phyloP scores from a whole-genome alignment of 2,329 filamentous ascomycete genomes.

The Penicillium psychrosexuale region DNA sequence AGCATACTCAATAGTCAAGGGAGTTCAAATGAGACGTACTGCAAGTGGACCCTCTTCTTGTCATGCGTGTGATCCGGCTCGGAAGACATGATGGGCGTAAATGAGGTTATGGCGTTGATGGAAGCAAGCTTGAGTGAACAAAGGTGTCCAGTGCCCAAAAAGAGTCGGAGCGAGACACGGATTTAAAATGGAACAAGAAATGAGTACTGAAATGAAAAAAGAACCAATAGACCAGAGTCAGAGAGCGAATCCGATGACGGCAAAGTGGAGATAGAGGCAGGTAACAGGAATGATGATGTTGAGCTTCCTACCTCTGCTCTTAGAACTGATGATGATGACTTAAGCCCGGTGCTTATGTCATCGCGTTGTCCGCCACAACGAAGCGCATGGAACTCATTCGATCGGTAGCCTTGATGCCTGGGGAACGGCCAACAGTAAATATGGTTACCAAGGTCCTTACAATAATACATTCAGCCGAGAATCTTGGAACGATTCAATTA shows the following conservation, averaged over 20 bases:
- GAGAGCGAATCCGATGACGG: conserved; percentile 17
- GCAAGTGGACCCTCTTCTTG: conserved; percentile 80
- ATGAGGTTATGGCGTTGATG: conserved; percentile 22
- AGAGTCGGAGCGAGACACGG: conserved; percentile 11
- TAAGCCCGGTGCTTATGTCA: conserved; percentile 29
- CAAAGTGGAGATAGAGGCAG: conserved; percentile 16
- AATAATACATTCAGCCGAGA: neutral
- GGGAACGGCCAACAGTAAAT: neutral
- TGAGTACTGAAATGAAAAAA: conserved; percentile 10
- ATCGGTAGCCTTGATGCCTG: conserved; percentile 22
- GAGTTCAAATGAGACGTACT: conserved; percentile 55
- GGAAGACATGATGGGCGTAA: conserved; percentile 62
- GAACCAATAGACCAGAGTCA: conserved; percentile 17
- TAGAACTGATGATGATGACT: conserved; percentile 33
- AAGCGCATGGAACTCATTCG: conserved; percentile 41
- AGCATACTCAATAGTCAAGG: conserved; percentile 32
- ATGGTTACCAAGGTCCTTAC: neutral
- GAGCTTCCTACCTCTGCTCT: conserved; percentile 22
- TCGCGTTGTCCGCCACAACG: conserved; percentile 31
- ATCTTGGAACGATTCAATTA: too few species aligned
- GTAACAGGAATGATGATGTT: conserved; percentile 21
- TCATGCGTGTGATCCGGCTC: conserved; percentile 61
- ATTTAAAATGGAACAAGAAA: conserved; percentile 15
- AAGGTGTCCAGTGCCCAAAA: conserved; percentile 14
- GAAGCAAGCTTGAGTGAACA: conserved; percentile 28